A percentile compares a stretch with the other conserved stretches of the same genome.
These are phyloP conservation scores for Alopecurus myosuroides DNA, from an alignment of 176 grass and related monocot genomes.

Conservation along the genomic window DNA sequence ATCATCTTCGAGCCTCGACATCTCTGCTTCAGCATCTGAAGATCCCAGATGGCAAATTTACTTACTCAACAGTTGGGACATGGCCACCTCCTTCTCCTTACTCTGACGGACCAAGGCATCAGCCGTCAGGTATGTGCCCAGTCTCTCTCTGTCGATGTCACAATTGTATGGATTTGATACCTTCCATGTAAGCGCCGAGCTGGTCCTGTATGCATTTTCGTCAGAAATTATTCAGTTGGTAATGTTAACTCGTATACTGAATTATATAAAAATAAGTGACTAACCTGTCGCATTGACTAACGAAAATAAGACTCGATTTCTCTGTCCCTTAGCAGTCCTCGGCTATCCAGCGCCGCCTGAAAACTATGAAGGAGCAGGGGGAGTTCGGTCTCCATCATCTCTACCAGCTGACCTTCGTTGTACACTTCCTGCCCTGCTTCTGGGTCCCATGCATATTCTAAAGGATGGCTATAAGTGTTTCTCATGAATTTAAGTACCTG, in stretches of 20 bases:
- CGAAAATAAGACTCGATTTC: not conserved
- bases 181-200: too few species aligned
- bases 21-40: too few species aligned
- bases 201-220: not conserved
- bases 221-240: not conserved
- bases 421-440: not conserved
- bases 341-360: not conserved
- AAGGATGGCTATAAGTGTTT: not conserved
- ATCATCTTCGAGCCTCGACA: too few species aligned
- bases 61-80: too few species aligned
- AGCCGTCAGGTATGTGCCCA: too few species aligned
- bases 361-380: not conserved
- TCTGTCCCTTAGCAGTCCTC: not conserved
- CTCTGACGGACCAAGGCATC: too few species aligned
- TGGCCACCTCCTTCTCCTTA: too few species aligned
- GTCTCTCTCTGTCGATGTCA: too few species aligned
- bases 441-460: not conserved
- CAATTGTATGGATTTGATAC: too few species aligned
- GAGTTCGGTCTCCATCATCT: not conserved
- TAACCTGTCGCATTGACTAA: not conserved
- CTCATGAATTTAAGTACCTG: not conserved
- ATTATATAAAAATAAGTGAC: not conserved
- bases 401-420: not conserved
- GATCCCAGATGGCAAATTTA: too few species aligned
- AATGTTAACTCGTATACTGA: not conserved